phyloP scores from a whole-genome alignment of 345 rosid species.

The Brassica rapa region DNA sequence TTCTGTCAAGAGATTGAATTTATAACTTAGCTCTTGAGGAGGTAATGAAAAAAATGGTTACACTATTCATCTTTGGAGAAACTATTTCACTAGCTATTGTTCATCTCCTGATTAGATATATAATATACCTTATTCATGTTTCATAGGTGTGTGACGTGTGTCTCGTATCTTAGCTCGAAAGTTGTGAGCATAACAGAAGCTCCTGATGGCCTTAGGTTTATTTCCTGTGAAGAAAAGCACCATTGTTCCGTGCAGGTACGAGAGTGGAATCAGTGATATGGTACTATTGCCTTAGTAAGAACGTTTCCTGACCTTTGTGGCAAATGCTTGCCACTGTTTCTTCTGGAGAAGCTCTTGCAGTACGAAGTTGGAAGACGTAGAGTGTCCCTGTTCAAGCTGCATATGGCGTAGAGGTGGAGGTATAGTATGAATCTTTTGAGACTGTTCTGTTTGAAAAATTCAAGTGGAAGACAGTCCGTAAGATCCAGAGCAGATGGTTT shows the following conservation, averaged over 20 bases:
- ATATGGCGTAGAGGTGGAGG: conserved; percentile 97
- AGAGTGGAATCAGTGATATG: conserved; percentile 1
- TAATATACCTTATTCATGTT: conserved; percentile 55
- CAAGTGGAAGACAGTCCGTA: conserved; percentile 93
- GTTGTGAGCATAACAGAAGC: conserved; percentile 75
- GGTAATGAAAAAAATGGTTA: conserved; percentile 45
- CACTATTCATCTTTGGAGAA: neutral
- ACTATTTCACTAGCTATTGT: neutral
- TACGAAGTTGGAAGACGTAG: conserved; percentile 91
- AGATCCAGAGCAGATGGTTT: conserved; percentile 93
- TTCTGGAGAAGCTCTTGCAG: conserved; percentile 91
- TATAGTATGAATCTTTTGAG: conserved; percentile 34
- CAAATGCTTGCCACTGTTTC: conserved; percentile 78
- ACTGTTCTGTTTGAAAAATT: neutral
- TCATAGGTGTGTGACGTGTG: conserved; percentile 75
- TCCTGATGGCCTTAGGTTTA: conserved; percentile 63
- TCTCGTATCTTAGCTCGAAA: conserved; percentile 86
- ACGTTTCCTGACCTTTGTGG: conserved; percentile 37
- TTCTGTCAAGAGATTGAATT: neutral
- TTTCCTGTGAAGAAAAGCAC: conserved; percentile 50
- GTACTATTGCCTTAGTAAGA: conserved; percentile 4
- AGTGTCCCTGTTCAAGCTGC: conserved; percentile 86
- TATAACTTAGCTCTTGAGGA: conserved; percentile 52
- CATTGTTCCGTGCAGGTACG: conserved; percentile 79
- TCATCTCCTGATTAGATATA: conserved; percentile 6